These are phyloP conservation scores for Fusarium humuli DNA, from an alignment of 2,329 filamentous ascomycete species.

Conservation along the genomic window DNA sequence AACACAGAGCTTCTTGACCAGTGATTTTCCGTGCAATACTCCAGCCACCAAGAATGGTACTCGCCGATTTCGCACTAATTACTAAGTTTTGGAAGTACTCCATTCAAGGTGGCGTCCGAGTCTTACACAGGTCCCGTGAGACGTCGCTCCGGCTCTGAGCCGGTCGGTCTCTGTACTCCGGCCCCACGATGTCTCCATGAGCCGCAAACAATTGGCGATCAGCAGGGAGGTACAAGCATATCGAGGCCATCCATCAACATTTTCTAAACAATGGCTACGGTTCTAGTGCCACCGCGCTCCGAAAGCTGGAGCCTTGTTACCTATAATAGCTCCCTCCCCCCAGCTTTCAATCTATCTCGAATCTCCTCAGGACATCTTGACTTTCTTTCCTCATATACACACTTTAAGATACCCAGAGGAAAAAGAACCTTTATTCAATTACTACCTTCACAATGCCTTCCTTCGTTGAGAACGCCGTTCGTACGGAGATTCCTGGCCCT, in stretches of 20 bases:
- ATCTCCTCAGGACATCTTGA: slow-evolving; percentile 35
- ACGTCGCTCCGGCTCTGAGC: slow-evolving; percentile 42
- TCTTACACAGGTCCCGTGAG: slow-evolving; percentile 41
- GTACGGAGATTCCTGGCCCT: slow-evolving; percentile 56
- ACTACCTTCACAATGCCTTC: slow-evolving; percentile 48
- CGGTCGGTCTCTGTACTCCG: slow-evolving; percentile 45
- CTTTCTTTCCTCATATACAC: slow-evolving; percentile 26
- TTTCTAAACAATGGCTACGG: slow-evolving; percentile 22
- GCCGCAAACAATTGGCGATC: slow-evolving; percentile 28
- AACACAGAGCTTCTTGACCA: background rate
- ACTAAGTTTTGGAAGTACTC: slow-evolving; percentile 8
- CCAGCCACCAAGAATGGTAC: slow-evolving; percentile 11
- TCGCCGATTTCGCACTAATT: slow-evolving; percentile 24
- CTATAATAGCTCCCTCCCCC: slow-evolving; percentile 46
- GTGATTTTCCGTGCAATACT: background rate
- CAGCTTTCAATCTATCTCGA: slow-evolving; percentile 28
- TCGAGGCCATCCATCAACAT: slow-evolving; percentile 35
- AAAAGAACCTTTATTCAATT: background rate
- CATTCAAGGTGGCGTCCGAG: slow-evolving; percentile 32
- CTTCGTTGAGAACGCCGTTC: slow-evolving; percentile 50
- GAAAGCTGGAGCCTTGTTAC: slow-evolving; percentile 32
- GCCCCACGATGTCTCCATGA: slow-evolving; percentile 45
- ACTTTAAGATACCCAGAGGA: slow-evolving; percentile 32
- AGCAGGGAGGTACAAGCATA: slow-evolving; percentile 11
- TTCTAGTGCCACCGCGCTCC: slow-evolving; percentile 29